Evolutionary conservation across 495 filamentous ascomycete species (phyloP).

Genomic region (Peziza echinospora): DNA sequence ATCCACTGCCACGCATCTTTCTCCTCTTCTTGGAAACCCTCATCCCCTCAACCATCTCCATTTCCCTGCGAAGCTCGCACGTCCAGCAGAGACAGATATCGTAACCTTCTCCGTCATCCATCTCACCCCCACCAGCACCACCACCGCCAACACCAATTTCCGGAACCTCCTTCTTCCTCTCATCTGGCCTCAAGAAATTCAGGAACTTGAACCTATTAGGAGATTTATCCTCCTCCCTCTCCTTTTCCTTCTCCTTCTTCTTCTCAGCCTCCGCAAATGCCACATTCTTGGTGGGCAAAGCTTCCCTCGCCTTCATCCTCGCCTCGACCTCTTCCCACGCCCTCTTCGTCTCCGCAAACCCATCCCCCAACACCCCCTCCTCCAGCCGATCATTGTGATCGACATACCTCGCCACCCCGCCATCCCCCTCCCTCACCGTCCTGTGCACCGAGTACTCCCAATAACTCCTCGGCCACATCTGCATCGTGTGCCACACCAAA

Average conservation of each 20-base stretch:
- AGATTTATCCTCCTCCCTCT: conserved; percentile 1
- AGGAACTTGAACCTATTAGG: background rate
- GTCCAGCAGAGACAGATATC: background rate
- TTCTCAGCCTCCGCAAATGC: background rate
- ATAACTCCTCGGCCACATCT: conserved; percentile 43
- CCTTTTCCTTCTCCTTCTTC: conserved; percentile 5
- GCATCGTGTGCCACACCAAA: conserved; percentile 57
- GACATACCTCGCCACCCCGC: conserved; percentile 30
- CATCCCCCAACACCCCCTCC: conserved; percentile 34
- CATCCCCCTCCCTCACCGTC: conserved; percentile 1
- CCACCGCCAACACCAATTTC: too few species aligned
- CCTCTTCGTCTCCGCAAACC: conserved; percentile 57
- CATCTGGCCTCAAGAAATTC: background rate
- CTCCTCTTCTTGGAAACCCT: too few species aligned
- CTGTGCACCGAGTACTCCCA: conserved; percentile 28
- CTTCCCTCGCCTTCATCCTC: conserved; percentile 7
- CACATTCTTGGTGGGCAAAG: conserved; percentile 4
- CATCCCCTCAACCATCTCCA: too few species aligned
- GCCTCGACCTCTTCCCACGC: conserved; percentile 26
- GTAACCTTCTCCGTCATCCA: background rate
- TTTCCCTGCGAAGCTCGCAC: background rate
- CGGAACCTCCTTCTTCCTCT: background rate
- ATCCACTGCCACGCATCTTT: too few species aligned
- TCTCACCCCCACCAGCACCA: background rate
- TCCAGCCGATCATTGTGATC: conserved; percentile 78